phyloP scores from a whole-genome alignment of 2,329 filamentous ascomycete genomes.

The Aspergillus felis region DNA sequence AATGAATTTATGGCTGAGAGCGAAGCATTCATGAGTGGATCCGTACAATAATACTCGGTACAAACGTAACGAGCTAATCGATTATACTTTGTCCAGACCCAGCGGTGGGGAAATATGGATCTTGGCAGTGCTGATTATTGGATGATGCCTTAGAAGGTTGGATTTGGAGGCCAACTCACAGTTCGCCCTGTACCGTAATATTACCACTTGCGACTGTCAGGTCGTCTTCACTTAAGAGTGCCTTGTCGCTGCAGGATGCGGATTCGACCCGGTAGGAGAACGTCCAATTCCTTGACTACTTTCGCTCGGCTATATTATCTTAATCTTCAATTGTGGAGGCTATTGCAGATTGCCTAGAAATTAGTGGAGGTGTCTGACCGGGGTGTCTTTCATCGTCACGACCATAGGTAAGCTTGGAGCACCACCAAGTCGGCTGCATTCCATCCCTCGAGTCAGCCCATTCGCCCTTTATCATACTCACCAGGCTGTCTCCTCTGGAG shows the following conservation, averaged over 20 bases:
- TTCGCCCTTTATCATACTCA: too few relatives aligned
- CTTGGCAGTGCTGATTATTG: constrained; percentile 18
- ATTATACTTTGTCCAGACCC: constrained; percentile 18
- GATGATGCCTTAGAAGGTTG: constrained; percentile 10
- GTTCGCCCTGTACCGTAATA: constrained; percentile 11
- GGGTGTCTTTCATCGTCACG: not conserved
- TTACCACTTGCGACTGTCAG: not conserved
- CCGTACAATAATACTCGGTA: not conserved
- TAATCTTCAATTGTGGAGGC: not conserved
- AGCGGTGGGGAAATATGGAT: constrained; percentile 9
- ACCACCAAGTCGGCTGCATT: not conserved
- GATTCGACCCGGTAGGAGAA: not conserved
- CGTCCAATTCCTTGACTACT: not conserved
- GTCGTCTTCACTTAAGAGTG: too few relatives aligned
- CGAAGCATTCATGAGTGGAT: too few relatives aligned
- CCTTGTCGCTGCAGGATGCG: not conserved
- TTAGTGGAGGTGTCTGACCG: not conserved
- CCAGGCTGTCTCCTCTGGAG: not conserved
- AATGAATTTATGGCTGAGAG: not conserved
- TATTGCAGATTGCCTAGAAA: not conserved
- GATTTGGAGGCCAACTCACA: constrained; percentile 15
- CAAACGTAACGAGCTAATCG: not conserved
- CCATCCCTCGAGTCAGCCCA: constrained; percentile 6
- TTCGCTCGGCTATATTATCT: not conserved
- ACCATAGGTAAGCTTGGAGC: not conserved